Percentiles rank a stretch among this genome's conserved stretches.
Evolutionary conservation across 345 rosid species (phyloP).

Genomic region (Lepidium sativum): DNA sequence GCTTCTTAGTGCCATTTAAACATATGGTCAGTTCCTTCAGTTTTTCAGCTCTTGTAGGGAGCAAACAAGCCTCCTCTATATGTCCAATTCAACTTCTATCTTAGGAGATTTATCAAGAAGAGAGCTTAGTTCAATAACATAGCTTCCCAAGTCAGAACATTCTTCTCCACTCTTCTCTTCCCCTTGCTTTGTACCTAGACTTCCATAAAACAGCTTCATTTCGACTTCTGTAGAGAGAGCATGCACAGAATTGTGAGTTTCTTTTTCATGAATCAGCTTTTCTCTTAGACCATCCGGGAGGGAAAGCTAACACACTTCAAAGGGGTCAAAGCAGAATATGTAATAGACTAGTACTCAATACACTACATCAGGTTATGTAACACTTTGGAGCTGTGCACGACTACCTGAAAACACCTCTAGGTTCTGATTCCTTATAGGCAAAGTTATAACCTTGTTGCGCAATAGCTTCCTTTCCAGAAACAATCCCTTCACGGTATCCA

Average conservation of each 20-base stretch:
- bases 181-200: slow-evolving; percentile 27
- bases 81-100: slow-evolving; percentile 25
- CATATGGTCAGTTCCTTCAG: slow-evolving; percentile 34
- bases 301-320: slow-evolving; percentile 52
- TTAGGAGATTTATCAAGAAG: slow-evolving; percentile 45
- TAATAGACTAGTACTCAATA: background rate
- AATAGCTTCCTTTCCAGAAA: too few species aligned
- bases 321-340: background rate
- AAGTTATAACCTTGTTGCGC: slow-evolving; percentile 74
- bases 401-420: slow-evolving; percentile 74
- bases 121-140: slow-evolving; percentile 38
- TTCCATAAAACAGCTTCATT: slow-evolving; percentile 37
- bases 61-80: background rate
- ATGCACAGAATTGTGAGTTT: slow-evolving; percentile 36
- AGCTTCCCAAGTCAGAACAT: slow-evolving; percentile 25
- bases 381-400: background rate
- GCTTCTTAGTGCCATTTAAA: slow-evolving; percentile 38
- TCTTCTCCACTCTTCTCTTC: slow-evolving; percentile 22
- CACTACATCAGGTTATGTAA: background rate
- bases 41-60: slow-evolving; percentile 42
- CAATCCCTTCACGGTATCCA: too few species aligned
- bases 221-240: slow-evolving; percentile 48
- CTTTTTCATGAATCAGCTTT: slow-evolving; percentile 41
- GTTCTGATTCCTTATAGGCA: slow-evolving; percentile 64
- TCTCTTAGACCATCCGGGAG: slow-evolving; percentile 51